Evolutionary conservation across 768 basidiomycete genomes (phyloP).

Genomic region (Neoboletus brunneissimus): DNA sequence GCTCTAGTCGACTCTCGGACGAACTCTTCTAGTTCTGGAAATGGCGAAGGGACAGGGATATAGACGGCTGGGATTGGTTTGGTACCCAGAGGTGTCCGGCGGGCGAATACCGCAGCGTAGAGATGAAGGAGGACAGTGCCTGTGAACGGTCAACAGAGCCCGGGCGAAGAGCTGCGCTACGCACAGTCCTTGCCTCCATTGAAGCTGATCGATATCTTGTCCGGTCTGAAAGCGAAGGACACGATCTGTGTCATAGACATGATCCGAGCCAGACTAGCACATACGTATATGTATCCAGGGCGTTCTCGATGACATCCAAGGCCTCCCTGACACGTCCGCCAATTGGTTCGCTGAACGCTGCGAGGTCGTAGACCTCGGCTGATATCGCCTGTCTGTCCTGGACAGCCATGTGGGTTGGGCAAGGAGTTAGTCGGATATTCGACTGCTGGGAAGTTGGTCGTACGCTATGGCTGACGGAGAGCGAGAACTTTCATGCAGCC

Average conservation of each 20-base stretch:
- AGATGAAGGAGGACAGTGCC: slow-evolving; percentile 95
- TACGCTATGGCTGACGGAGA: slow-evolving; percentile 2
- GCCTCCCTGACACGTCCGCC: slow-evolving; percentile 71
- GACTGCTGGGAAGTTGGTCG: slow-evolving; percentile 6
- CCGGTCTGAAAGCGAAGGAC: slow-evolving; percentile 44
- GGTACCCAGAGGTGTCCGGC: slow-evolving; percentile 34
- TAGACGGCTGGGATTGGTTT: slow-evolving; percentile 68
- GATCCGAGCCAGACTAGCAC: slow-evolving; percentile 30
- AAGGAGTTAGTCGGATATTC: background rate
- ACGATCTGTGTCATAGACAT: slow-evolving; percentile 6
- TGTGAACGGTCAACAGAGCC: slow-evolving; percentile 31
- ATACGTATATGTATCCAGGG: slow-evolving; percentile 78
- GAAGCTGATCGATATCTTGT: slow-evolving; percentile 84
- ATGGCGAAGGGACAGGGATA: slow-evolving; percentile 89
- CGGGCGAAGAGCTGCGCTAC: slow-evolving; percentile 23
- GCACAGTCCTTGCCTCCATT: slow-evolving; percentile 98
- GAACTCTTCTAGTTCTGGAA: slow-evolving; percentile 79
- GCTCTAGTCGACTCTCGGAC: slow-evolving; percentile 56
- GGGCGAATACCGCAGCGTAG: slow-evolving; percentile 69
- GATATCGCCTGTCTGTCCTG: slow-evolving; percentile 56
- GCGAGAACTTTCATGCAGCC: slow-evolving; percentile 11
- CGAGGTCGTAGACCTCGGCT: slow-evolving; percentile 59
- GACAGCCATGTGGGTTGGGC: slow-evolving; percentile 3
- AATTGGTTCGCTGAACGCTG: slow-evolving; percentile 52
- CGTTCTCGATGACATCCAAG: slow-evolving; percentile 73